Percentiles rank a stretch among this genome's conserved stretches.
These are phyloP conservation scores for Sinapis alba DNA, from an alignment of 441 rosid species.

Conservation along the genomic window DNA sequence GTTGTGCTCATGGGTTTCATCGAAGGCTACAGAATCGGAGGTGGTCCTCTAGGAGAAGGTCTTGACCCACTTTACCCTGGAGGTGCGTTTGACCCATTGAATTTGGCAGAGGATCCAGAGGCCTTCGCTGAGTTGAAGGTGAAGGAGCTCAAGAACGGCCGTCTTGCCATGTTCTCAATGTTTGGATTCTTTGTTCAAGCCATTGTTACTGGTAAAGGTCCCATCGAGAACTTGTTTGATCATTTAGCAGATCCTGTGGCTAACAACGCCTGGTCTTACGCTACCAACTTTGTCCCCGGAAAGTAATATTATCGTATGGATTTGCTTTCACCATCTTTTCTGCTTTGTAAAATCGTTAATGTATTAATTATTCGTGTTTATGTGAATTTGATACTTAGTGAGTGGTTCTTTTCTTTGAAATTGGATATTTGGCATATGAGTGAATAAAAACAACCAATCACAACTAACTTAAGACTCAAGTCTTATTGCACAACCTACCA, in stretches of 20 bases:
- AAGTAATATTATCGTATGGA: conserved; percentile 39
- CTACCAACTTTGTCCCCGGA: conserved; percentile 95
- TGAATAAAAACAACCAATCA: no score
- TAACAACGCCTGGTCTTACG: conserved; percentile 94
- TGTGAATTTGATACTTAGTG: not conserved
- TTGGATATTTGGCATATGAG: not conserved
- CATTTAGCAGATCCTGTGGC: conserved; percentile 81
- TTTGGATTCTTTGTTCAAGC: conserved; percentile 95
- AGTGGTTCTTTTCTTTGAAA: not conserved
- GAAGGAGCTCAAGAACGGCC: conserved; percentile 88
- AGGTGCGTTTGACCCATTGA: conserved; percentile 88
- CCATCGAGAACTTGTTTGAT: conserved; percentile 79
- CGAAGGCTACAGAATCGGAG: conserved; percentile 36
- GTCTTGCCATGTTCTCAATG: conserved; percentile 92
- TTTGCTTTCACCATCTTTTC: conserved; percentile 17
- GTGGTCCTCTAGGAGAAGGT: conserved; percentile 37
- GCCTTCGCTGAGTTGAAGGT: conserved; percentile 91
- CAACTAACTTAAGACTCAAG: no score
- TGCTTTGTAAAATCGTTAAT: conserved; percentile 12
- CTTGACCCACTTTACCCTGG: conserved; percentile 85
- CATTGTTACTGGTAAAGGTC: conserved; percentile 91
- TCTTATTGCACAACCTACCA: no score
- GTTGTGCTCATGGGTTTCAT: conserved; percentile 29
- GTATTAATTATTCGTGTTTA: not conserved
- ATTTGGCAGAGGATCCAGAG: conserved; percentile 86